A percentile compares a stretch with the other conserved stretches of the same genome.
phyloP scores from a whole-genome alignment of 352 stramenopile species.

The Pythium biforme region DNA sequence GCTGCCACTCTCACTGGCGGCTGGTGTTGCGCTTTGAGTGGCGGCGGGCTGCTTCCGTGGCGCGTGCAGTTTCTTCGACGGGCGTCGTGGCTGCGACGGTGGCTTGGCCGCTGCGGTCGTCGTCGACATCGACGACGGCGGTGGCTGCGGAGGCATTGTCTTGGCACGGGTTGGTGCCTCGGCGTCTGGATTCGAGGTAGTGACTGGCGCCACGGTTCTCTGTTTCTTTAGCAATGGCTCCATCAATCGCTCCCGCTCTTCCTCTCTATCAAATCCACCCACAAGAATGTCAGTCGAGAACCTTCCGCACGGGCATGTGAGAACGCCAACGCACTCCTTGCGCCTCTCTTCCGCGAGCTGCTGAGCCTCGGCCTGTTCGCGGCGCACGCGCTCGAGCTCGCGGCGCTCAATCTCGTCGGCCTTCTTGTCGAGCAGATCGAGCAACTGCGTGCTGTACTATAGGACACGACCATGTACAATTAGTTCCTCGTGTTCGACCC shows the following conservation, averaged over 20 bases:
- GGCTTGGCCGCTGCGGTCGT: constrained; percentile 2
- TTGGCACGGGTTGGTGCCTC: constrained; percentile 8
- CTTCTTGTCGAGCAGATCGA: constrained; percentile 42
- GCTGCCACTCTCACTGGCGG: background rate
- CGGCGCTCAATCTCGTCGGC: constrained; percentile 39
- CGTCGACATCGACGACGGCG: background rate
- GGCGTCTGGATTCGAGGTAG: background rate
- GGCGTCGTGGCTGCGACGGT: constrained; percentile 5
- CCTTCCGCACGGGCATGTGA: too few relatives aligned
- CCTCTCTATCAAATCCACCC: constrained; percentile 19
- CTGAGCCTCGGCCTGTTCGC: constrained; percentile 32
- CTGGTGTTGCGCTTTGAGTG: background rate
- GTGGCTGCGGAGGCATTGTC: background rate
- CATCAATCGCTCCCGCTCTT: constrained; percentile 9
- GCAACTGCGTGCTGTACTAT: constrained; percentile 46
- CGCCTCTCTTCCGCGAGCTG: constrained; percentile 36
- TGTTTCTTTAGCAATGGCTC: constrained; percentile 23
- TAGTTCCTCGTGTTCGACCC: too few relatives aligned
- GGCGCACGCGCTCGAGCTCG: constrained; percentile 38
- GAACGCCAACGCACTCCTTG: constrained; percentile 15
- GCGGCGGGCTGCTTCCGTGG: constrained; percentile 14
- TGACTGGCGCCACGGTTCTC: constrained; percentile 12
- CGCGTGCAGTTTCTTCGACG: constrained; percentile 22
- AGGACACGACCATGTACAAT: too few relatives aligned
- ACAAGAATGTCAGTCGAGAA: background rate